phyloP scores from a whole-genome alignment of 257 asterid genomes.

The Solanum medicagineum region DNA sequence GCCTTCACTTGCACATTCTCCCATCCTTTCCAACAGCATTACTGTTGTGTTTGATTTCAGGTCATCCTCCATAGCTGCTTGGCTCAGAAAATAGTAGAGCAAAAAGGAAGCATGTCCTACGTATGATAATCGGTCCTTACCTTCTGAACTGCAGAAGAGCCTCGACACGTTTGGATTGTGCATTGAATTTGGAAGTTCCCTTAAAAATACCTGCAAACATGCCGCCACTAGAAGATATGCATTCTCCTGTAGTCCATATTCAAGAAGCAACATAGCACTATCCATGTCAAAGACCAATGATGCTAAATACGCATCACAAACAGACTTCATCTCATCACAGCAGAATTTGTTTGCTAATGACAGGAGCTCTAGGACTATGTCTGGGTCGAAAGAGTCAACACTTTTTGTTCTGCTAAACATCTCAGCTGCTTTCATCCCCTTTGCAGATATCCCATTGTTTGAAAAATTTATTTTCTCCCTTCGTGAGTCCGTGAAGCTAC shows the following conservation, averaged over 20 bases:
- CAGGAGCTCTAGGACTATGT: slow-evolving; percentile 60
- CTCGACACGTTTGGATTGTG: slow-evolving; percentile 43
- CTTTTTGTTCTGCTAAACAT: slow-evolving; percentile 53
- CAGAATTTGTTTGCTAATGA: slow-evolving; percentile 71
- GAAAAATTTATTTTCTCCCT: slow-evolving; percentile 69
- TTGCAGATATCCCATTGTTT: slow-evolving; percentile 49
- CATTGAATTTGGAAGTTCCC: slow-evolving; percentile 75
- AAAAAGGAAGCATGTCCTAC: slow-evolving; percentile 79
- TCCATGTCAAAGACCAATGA: slow-evolving; percentile 61
- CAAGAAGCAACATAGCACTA: slow-evolving; percentile 48
- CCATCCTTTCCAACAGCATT: slow-evolving; percentile 77
- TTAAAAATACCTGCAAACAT: slow-evolving; percentile 77
- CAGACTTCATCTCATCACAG: slow-evolving; percentile 71
- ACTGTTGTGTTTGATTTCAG: slow-evolving; percentile 65
- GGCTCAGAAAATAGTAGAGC: slow-evolving; percentile 68
- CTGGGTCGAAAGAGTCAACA: slow-evolving; percentile 48
- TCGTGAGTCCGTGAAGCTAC: slow-evolving; percentile 60
- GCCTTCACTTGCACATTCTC: slow-evolving; percentile 55
- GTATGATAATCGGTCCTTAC: slow-evolving; percentile 37
- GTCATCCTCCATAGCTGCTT: slow-evolving; percentile 76
- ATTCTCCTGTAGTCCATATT: slow-evolving; percentile 70
- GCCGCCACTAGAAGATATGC: slow-evolving; percentile 86
- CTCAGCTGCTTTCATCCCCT: slow-evolving; percentile 75
- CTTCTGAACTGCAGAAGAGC: slow-evolving; percentile 62
- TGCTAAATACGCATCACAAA: slow-evolving; percentile 66